Base-by-base conservation (phyloP, 1,139 yeast genomes). In the Arxiozyma slooffiae region DNA sequence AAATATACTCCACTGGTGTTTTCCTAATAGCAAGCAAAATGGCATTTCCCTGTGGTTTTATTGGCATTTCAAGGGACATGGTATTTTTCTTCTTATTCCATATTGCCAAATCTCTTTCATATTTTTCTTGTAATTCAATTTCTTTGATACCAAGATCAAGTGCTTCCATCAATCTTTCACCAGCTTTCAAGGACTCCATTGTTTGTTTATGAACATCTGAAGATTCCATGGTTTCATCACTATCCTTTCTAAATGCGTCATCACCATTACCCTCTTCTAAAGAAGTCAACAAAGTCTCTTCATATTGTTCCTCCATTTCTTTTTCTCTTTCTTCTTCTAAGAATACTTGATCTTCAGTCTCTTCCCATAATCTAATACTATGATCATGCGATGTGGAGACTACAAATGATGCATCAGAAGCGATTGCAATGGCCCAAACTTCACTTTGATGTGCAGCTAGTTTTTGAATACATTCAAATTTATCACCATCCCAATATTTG, bases 401-500 rank as follows among this genome's bases (percentile, higher is more conserved):
- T 60, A 89, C 78, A 59, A 82, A 81, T 41, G 77, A 72, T 7
- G 96, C 96, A 57, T 80, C 82, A 39, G 71, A 71, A 53, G 95
- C 81, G 22, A 89, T 78, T 22, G 92, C 84, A 52, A 94, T 68
- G 49, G 90, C 79, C 97, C 97, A 92, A 23, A 92, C 95, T 69
- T 92, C 97, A 53, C 88, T 79, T 55, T 89, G 95, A 66, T 94
- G 98, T 1, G 85, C 94, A 3, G 86, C 78, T 45, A 90, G 72
- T 63, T 85, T 85, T 67, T 92, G 97, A 57, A 92, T 80, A 67
- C 94, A 86, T 61, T 88, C 97, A 67, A 92, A 92, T 70, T 92
- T 92, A 63, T 87, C 95, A 57, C 97, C 98, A 68, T 92, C 98
- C 98, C 98, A 92, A 67, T 88, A 89, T 69, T 94, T 92, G 52